Evolutionary conservation across 129 eudicot species (phyloP).

Genomic region (Centrapalus pauciflorus): DNA sequence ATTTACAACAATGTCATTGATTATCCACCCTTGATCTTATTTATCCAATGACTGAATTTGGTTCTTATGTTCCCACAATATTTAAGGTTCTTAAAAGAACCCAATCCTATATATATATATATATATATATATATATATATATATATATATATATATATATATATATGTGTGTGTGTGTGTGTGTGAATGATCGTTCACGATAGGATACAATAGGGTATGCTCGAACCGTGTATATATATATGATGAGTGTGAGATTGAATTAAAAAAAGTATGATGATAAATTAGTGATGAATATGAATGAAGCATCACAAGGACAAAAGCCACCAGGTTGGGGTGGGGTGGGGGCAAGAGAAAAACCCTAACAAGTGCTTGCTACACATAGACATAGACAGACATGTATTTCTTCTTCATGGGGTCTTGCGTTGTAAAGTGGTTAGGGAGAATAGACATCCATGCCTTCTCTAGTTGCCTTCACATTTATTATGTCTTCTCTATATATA

Average conservation of each 20-base stretch:
- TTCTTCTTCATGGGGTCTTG: conserved; percentile 13
- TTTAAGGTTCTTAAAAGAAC: too few relatives aligned
- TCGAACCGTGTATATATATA: too few relatives aligned
- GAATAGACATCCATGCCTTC: conserved; percentile 26
- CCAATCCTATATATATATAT: too few relatives aligned
- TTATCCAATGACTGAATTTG: too few relatives aligned
- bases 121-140: too few relatives aligned
- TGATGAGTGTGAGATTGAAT: conserved; percentile 17
- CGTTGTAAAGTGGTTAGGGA: conserved; percentile 40
- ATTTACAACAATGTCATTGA: too few relatives aligned
- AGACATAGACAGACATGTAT: conserved; percentile 13
- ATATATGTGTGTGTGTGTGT: too few relatives aligned
- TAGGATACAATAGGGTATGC: too few relatives aligned
- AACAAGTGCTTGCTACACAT: conserved; percentile 28
- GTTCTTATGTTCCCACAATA: too few relatives aligned
- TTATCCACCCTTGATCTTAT: too few relatives aligned
- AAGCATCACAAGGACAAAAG: conserved; percentile 42
- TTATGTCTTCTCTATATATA: conserved; percentile 6
- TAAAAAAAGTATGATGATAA: background rate
- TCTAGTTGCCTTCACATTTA: conserved; percentile 11
- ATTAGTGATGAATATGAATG: conserved; percentile 21
- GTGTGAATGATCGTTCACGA: too few relatives aligned
- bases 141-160: too few relatives aligned
- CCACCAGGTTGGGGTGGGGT: conserved; percentile 32
- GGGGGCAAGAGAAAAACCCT: background rate